Evolutionary conservation across 2,329 filamentous ascomycete genomes (phyloP).

Genomic region (Knoxdaviesia proteae): DNA sequence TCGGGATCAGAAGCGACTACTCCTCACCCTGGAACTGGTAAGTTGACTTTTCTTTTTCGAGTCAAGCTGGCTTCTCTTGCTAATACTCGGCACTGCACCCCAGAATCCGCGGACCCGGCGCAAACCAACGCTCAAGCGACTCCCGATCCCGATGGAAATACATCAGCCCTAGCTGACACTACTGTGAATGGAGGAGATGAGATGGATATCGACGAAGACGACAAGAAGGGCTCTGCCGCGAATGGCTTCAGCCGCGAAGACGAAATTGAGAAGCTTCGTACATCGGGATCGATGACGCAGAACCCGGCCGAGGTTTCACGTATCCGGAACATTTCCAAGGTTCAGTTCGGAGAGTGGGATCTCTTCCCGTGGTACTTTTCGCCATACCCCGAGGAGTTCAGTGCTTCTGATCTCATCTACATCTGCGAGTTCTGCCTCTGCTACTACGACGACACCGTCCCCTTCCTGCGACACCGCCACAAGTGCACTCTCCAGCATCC

Average conservation of each 20-base stretch:
- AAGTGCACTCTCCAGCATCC: slow-evolving; percentile 89
- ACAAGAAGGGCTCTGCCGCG: slow-evolving; percentile 5
- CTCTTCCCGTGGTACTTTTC: slow-evolving; percentile 99
- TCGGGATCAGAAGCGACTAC: slow-evolving; percentile 33
- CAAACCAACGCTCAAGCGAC: slow-evolving; percentile 26
- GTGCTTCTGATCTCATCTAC: slow-evolving; percentile 74
- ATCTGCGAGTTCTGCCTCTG: slow-evolving; percentile 94
- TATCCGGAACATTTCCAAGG: slow-evolving; percentile 80
- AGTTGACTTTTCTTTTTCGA: background rate
- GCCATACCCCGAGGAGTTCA: slow-evolving; percentile 78
- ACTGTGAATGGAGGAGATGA: slow-evolving; percentile 19
- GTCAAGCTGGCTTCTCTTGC: too few relatives aligned
- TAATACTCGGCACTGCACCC: too few relatives aligned
- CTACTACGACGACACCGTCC: slow-evolving; percentile 68
- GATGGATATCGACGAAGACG: slow-evolving; percentile 32
- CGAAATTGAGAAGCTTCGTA: slow-evolving; percentile 90
- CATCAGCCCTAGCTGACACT: background rate
- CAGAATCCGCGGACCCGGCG: too few relatives aligned
- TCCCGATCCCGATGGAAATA: slow-evolving; percentile 11
- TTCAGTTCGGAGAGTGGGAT: slow-evolving; percentile 83
- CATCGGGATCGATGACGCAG: slow-evolving; percentile 94
- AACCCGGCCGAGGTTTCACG: slow-evolving; percentile 93
- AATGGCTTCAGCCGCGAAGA: slow-evolving; percentile 57
- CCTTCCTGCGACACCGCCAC: slow-evolving; percentile 64
- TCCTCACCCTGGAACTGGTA: slow-evolving; percentile 9